A percentile compares a stretch with the other conserved stretches of the same genome.
Conservation (phyloP, 2,329 filamentous ascomycete species). For the Emergomyces orientalis region DNA sequence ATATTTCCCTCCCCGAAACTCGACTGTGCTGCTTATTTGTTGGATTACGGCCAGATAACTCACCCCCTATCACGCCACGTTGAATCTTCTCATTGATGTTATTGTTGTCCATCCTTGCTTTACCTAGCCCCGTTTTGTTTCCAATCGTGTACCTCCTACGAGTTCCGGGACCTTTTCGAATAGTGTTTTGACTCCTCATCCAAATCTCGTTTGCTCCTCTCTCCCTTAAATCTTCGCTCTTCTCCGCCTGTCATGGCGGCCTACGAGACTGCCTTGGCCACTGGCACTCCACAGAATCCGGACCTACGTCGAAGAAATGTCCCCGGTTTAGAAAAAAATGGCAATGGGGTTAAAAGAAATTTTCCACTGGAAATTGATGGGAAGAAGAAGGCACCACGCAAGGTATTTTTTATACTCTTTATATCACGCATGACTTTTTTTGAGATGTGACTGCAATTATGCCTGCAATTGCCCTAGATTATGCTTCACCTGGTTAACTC, state of each 20-base stretch:
- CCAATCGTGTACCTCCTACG: not conserved
- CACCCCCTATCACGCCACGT: not conserved
- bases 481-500: not conserved
- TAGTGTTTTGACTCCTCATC: not conserved
- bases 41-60: not conserved
- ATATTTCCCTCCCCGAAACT: not conserved
- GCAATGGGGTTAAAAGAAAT: not conserved
- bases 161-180: too few relatives aligned
- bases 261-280: constrained; percentile 26
- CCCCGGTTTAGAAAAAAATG: constrained; percentile 14
- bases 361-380: not conserved
- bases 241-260: constrained; percentile 23
- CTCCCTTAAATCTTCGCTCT: not conserved
- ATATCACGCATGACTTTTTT: not conserved
- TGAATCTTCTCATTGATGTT: not conserved
- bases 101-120: not conserved
- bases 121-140: not conserved
- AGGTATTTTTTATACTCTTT: not conserved
- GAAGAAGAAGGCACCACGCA: not conserved
- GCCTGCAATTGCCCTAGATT: not conserved
- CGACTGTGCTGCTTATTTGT: not conserved
- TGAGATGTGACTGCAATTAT: not conserved
- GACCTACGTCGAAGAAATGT: constrained; percentile 38
- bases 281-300: constrained; percentile 26
- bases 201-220: constrained; percentile 5